phyloP scores from a whole-genome alignment of 2,329 filamentous ascomycete species.

The Colletotrichum graminicola region DNA sequence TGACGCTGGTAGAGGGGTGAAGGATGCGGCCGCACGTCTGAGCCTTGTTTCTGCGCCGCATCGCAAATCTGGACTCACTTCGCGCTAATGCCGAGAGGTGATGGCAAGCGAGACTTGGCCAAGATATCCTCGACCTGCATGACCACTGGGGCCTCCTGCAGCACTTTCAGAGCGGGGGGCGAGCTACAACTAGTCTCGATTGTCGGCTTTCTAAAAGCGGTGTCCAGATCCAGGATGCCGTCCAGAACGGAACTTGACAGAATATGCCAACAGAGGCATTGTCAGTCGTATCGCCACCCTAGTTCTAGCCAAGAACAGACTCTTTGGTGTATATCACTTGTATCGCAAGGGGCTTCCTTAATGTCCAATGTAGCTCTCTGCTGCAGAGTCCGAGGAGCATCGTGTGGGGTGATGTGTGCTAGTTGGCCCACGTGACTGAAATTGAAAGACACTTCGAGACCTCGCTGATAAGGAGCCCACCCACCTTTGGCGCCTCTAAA shows the following conservation, averaged over 20 bases:
- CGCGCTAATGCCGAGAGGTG: not conserved
- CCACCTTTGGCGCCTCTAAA: not conserved
- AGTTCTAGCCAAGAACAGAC: not conserved
- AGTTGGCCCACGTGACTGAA: not conserved
- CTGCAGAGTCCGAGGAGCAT: not conserved
- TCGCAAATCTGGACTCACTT: not conserved
- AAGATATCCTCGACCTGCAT: not conserved
- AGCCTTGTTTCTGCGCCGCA: not conserved
- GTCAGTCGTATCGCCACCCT: not conserved
- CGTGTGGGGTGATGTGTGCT: too few relatives aligned
- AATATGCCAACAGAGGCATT: not conserved
- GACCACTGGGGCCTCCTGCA: slow-evolving; percentile 7
- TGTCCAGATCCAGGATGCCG: not conserved
- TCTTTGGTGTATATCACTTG: slow-evolving; percentile 1
- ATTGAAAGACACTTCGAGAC: not conserved
- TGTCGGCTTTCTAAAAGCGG: too few relatives aligned
- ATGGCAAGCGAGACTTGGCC: not conserved
- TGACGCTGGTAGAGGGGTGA: not conserved
- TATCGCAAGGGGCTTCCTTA: not conserved
- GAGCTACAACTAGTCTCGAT: not conserved
- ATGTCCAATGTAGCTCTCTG: not conserved
- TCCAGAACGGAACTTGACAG: not conserved
- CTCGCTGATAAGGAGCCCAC: not conserved
- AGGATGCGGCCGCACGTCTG: not conserved
- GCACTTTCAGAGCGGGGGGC: not conserved